Percentiles rank a stretch among this genome's conserved stretches.
Conservation (phyloP, 2,329 filamentous ascomycete genomes). For the Didymella glomerata region DNA sequence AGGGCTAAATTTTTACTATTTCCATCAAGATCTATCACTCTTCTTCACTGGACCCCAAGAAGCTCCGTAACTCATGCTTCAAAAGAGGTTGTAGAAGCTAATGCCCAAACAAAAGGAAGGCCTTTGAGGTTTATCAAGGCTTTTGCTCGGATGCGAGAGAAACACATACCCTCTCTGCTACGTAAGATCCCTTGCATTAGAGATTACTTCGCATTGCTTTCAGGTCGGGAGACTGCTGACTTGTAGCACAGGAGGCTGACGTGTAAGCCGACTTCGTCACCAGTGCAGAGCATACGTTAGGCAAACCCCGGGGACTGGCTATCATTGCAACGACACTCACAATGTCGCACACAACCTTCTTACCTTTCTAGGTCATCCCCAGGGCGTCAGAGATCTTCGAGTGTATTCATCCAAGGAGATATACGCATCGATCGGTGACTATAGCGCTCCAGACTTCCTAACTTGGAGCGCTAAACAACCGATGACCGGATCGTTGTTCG, state of each 20-base stretch:
- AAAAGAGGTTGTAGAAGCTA: too few relatives aligned
- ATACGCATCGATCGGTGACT: neutral
- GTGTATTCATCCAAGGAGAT: neutral
- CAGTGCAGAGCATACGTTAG: neutral
- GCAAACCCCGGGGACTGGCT: neutral
- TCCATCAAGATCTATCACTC: too few relatives aligned
- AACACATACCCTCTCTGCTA: neutral
- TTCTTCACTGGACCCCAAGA: too few relatives aligned
- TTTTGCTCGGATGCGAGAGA: too few relatives aligned
- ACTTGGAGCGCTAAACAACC: neutral
- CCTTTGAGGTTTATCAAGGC: too few relatives aligned
- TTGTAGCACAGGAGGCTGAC: neutral
- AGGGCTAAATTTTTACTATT: too few relatives aligned
- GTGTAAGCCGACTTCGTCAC: neutral
- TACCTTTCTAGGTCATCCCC: neutral
- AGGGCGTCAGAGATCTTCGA: neutral
- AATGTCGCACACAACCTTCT: neutral
- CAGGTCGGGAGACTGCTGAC: neutral
- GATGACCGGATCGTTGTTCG: neutral
- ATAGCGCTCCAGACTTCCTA: neutral
- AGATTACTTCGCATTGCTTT: neutral
- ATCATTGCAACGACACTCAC: neutral
- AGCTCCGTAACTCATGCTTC: too few relatives aligned
- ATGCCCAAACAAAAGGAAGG: too few relatives aligned
- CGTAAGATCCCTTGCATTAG: neutral